A percentile compares a stretch with the other conserved stretches of the same genome.
Evolutionary conservation across 2,329 filamentous ascomycete genomes (phyloP).

Genomic region (Scortechinia acanthostroma): DNA sequence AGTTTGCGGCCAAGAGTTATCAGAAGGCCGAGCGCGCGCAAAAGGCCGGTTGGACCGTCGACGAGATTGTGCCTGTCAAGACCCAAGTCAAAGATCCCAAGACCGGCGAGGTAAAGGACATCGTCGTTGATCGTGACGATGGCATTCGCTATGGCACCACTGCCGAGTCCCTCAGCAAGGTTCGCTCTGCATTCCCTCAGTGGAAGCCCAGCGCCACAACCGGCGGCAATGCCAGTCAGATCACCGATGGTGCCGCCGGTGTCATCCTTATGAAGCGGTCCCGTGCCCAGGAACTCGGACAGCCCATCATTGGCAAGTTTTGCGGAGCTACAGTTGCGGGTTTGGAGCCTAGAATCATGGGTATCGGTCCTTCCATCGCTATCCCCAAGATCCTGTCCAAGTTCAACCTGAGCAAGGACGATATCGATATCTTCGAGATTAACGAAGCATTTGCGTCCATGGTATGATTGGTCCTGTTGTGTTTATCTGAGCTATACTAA

Average conservation of each 20-base stretch:
- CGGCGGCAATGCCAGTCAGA: slow-evolving; percentile 67
- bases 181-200: slow-evolving; percentile 64
- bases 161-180: slow-evolving; percentile 57
- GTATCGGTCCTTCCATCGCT: slow-evolving; percentile 49
- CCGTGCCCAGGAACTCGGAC: slow-evolving; percentile 58
- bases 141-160: slow-evolving; percentile 68
- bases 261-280: slow-evolving; percentile 67
- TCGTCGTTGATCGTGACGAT: slow-evolving; percentile 62
- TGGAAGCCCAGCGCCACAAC: slow-evolving; percentile 58
- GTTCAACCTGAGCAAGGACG: slow-evolving; percentile 55
- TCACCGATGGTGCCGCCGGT: slow-evolving; percentile 68
- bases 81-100: slow-evolving; percentile 62
- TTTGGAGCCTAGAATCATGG: slow-evolving; percentile 69
- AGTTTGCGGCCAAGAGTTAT: slow-evolving; percentile 61
- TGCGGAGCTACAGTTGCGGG: slow-evolving; percentile 66
- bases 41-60: slow-evolving; percentile 67
- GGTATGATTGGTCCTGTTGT: slow-evolving; percentile 29
- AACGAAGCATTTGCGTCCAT: slow-evolving; percentile 75
- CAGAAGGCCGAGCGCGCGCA: slow-evolving; percentile 63
- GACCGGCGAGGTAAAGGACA: slow-evolving; percentile 55
- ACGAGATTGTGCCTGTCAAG: slow-evolving; percentile 66
- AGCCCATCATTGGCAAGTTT: slow-evolving; percentile 69
- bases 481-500: neutral
- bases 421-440: slow-evolving; percentile 68
- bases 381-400: slow-evolving; percentile 56